Evolutionary conservation across 2,329 filamentous ascomycete genomes (phyloP).

Genomic region (Chaetomium olivaceum): DNA sequence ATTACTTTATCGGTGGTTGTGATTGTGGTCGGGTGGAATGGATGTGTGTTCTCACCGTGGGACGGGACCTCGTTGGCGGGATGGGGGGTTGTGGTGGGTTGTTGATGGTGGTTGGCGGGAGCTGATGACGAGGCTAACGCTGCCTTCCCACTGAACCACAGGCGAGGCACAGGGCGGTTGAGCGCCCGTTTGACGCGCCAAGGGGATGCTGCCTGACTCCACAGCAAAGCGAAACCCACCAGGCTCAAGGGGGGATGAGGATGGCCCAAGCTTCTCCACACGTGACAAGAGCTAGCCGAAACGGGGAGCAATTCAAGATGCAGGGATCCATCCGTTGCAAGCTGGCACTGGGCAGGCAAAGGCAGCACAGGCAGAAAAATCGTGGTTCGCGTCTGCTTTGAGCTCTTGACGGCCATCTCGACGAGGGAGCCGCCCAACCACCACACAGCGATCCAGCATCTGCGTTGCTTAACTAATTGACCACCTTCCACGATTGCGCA

Average conservation of each 20-base stretch:
- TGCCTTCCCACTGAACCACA: constrained; percentile 44
- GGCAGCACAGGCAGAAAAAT: constrained; percentile 29
- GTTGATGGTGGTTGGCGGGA: constrained; percentile 31
- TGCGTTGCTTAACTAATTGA: not conserved
- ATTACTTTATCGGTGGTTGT: not conserved
- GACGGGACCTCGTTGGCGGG: not conserved
- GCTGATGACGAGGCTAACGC: constrained; percentile 59
- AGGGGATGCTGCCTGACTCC: constrained; percentile 30
- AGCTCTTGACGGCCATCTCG: constrained; percentile 4
- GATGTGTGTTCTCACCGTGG: not conserved
- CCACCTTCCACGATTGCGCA: not conserved
- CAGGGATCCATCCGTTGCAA: constrained; percentile 21
- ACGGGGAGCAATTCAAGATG: constrained; percentile 13
- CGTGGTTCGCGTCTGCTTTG: constrained; percentile 25
- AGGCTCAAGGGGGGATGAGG: not conserved
- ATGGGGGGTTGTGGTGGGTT: constrained; percentile 12
- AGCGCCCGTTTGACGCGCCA: constrained; percentile 27
- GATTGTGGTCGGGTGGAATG: not conserved
- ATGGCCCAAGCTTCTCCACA: constrained; percentile 34
- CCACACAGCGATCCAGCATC: not conserved
- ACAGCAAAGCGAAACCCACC: constrained; percentile 4
- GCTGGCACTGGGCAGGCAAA: constrained; percentile 17
- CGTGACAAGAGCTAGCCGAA: constrained; percentile 28
- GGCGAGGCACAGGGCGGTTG: constrained; percentile 18
- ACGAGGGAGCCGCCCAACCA: not conserved